phyloP scores from a whole-genome alignment of 257 asterid species.

The Leptodermis oblonga region DNA sequence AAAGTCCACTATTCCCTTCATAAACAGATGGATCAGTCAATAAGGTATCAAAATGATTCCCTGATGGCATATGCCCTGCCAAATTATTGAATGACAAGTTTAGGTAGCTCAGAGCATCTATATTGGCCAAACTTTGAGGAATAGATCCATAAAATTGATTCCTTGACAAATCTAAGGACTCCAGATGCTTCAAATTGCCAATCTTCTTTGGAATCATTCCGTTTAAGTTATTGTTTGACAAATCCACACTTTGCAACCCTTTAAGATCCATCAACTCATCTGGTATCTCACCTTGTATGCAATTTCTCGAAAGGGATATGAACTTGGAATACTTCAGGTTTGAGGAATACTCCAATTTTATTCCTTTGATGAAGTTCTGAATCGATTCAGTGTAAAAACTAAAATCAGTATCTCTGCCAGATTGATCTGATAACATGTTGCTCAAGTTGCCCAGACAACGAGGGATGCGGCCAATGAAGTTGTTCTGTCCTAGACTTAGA shows the following conservation, averaged over 20 bases:
- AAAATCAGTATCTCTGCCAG: neutral
- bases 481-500: constrained; percentile 25
- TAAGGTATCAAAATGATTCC: constrained; percentile 3
- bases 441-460: constrained; percentile 22
- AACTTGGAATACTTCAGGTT: neutral
- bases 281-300: constrained; percentile 9
- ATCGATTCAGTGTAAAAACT: neutral
- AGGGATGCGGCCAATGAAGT: constrained; percentile 19
- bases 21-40: neutral
- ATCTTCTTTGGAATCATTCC: constrained; percentile 28
- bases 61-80: neutral
- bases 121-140: constrained; percentile 21
- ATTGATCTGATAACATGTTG: constrained; percentile 11
- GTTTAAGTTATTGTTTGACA: constrained; percentile 21
- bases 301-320: constrained; percentile 7
- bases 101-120: constrained; percentile 25
- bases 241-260: constrained; percentile 6
- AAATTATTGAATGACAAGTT: constrained; percentile 28
- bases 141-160: constrained; percentile 26
- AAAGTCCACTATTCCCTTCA: neutral
- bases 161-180: constrained; percentile 27
- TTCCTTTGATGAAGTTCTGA: constrained; percentile 1
- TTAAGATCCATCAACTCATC: constrained; percentile 8
- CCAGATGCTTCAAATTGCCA: constrained; percentile 26
- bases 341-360: neutral